A percentile compares a stretch with the other conserved stretches of the same genome.
Conservation (phyloP, 306 rosid genomes). For the Begonia peltatifolia region DNA sequence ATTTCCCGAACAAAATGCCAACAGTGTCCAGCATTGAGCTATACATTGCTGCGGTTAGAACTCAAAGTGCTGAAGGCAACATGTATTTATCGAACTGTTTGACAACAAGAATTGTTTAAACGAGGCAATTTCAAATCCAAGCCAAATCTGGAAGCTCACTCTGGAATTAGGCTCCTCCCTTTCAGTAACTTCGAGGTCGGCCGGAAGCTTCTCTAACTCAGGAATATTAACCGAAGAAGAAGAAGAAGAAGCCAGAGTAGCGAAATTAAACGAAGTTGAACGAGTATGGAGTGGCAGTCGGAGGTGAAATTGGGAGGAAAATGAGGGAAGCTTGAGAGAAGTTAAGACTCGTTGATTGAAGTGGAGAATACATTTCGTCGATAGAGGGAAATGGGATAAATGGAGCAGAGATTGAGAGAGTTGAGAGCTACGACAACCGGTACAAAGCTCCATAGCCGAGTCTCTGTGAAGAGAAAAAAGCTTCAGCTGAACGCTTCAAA, state of each 20-base stretch:
- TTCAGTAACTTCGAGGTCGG: slow-evolving; percentile 43
- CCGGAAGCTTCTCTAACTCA: slow-evolving; percentile 48
- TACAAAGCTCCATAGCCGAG: slow-evolving; percentile 50
- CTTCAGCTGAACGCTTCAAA: neutral
- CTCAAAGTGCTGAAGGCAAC: neutral
- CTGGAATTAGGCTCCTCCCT: slow-evolving; percentile 54
- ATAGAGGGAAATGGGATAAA: slow-evolving; percentile 11
- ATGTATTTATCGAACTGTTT: neutral
- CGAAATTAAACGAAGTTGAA: slow-evolving; percentile 17
- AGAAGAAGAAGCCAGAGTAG: slow-evolving; percentile 21
- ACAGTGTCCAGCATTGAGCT: too few relatives aligned
- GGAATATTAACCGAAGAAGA: slow-evolving; percentile 28
- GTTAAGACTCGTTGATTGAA: slow-evolving; percentile 6
- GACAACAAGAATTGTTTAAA: neutral
- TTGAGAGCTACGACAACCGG: slow-evolving; percentile 17
- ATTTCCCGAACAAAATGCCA: too few relatives aligned
- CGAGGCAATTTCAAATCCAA: neutral
- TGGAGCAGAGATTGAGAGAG: slow-evolving; percentile 9
- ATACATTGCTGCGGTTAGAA: neutral
- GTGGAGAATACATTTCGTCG: slow-evolving; percentile 6
- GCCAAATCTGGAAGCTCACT: slow-evolving; percentile 18
- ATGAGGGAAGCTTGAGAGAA: slow-evolving; percentile 16
- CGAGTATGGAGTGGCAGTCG: slow-evolving; percentile 11
- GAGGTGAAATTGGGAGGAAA: slow-evolving; percentile 21
- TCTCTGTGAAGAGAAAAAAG: neutral